Percentiles rank a stretch among this genome's conserved stretches.
These are phyloP conservation scores for Termitomyces sp. DNA, from an alignment of 768 basidiomycete genomes.

Conservation along the genomic window DNA sequence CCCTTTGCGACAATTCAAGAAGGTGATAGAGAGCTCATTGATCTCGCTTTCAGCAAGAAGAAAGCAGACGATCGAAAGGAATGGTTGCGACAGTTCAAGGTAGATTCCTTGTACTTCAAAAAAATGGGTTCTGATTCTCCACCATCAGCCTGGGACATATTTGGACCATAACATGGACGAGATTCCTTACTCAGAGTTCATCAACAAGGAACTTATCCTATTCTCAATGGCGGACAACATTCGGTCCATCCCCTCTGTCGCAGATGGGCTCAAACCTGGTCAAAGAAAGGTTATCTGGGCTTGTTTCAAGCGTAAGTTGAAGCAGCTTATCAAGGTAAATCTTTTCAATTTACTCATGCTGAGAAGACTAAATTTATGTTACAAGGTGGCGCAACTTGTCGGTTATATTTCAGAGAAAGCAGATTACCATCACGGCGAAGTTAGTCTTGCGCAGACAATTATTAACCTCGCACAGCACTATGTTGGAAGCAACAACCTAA, in stretches of 20 bases:
- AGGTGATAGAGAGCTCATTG: constrained; percentile 85
- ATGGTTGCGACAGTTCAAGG: constrained; percentile 92
- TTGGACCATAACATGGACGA: constrained; percentile 84
- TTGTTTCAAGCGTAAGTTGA: constrained; percentile 92
- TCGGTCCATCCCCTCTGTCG: constrained; percentile 92
- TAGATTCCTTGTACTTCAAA: constrained; percentile 19
- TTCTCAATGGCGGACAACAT: constrained; percentile 99
- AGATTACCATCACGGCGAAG: constrained; percentile 96
- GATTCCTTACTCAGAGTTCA: constrained; percentile 89
- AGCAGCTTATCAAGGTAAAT: constrained; percentile 81
- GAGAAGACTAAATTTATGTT: background rate
- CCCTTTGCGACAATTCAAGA: constrained; percentile 78
- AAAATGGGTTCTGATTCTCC: constrained; percentile 1
- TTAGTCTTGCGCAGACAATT: constrained; percentile 81
- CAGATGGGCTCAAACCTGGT: constrained; percentile 95
- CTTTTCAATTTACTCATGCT: background rate
- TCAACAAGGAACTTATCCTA: constrained; percentile 95
- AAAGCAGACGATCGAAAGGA: constrained; percentile 98
- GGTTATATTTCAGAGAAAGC: constrained; percentile 94
- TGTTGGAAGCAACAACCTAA: constrained; percentile 94
- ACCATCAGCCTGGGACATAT: constrained; percentile 79
- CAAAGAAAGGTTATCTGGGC: constrained; percentile 96
- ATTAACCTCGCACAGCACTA: constrained; percentile 91
- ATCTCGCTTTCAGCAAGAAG: constrained; percentile 99
- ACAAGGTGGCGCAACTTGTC: constrained; percentile 85